These are phyloP conservation scores for Yamadazyma membranifaciens DNA, from an alignment of 1,139 yeast genomes.

Conservation along the genomic window DNA sequence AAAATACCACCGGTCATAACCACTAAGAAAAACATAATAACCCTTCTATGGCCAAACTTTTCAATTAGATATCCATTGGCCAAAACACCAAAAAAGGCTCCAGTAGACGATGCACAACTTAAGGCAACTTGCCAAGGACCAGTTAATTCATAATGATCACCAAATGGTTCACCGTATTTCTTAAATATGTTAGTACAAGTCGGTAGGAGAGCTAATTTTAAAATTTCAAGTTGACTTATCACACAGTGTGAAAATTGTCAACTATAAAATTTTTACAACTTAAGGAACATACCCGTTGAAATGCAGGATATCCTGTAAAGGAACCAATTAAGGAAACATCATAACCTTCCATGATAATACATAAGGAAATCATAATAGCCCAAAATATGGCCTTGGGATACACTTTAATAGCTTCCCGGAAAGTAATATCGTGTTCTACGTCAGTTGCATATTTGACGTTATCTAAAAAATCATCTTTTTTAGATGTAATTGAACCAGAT, in stretches of 20 bases:
- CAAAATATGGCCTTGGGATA: slow-evolving; percentile 22
- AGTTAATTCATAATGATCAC: slow-evolving; percentile 17
- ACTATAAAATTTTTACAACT: too few species aligned
- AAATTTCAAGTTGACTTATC: too few species aligned
- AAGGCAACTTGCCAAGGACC: slow-evolving; percentile 25
- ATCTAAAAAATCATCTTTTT: slow-evolving; percentile 9
- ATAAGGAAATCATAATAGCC: slow-evolving; percentile 22
- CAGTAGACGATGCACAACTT: slow-evolving; percentile 19
- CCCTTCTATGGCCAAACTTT: slow-evolving; percentile 22
- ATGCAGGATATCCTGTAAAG: slow-evolving; percentile 25
- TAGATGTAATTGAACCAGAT: background rate
- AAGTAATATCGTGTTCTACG: slow-evolving; percentile 17
- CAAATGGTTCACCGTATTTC: slow-evolving; percentile 18
- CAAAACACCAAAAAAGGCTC: slow-evolving; percentile 22
- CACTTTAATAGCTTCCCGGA: slow-evolving; percentile 17
- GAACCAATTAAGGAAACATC: slow-evolving; percentile 21
- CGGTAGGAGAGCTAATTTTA: too few species aligned
- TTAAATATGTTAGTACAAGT: slow-evolving; percentile 12
- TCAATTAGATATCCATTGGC: slow-evolving; percentile 23
- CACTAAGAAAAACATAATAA: slow-evolving; percentile 20
- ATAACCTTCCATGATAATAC: slow-evolving; percentile 28
- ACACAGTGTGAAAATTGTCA: too few species aligned
- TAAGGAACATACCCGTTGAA: slow-evolving; percentile 7
- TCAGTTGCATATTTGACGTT: slow-evolving; percentile 17
- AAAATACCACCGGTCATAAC: slow-evolving; percentile 23